A percentile compares a stretch with the other conserved stretches of the same genome.
Evolutionary conservation across 495 filamentous ascomycete species (phyloP).

Genomic region (Annulohypoxylon stygium): DNA sequence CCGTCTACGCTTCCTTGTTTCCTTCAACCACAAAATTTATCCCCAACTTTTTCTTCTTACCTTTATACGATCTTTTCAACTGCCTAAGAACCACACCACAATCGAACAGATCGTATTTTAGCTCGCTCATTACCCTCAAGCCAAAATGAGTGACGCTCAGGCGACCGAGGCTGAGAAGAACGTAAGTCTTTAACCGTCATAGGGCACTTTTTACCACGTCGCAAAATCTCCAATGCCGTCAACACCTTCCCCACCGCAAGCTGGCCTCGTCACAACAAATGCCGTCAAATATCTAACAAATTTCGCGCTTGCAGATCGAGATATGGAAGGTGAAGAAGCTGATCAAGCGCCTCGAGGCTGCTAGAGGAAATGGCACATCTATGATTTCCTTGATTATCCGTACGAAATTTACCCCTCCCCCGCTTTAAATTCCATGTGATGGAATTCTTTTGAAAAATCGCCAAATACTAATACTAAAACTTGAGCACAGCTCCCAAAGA

Average conservation of each 20-base stretch:
- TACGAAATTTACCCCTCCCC: conserved; percentile 60
- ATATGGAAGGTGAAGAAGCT: conserved; percentile 95
- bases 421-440: conserved; percentile 23
- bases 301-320: conserved; percentile 66
- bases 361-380: conserved; percentile 93
- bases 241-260: conserved; percentile 20
- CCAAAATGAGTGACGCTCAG: conserved; percentile 90
- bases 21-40: conserved; percentile 42
- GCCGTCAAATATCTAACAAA: conserved; percentile 32
- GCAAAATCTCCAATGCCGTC: neutral
- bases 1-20: conserved; percentile 40
- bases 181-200: conserved; percentile 62
- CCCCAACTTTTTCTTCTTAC: conserved; percentile 30
- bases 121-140: conserved; percentile 45
- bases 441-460: neutral
- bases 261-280: conserved; percentile 34
- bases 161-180: conserved; percentile 98
- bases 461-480: conserved; percentile 23
- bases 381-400: conserved; percentile 99
- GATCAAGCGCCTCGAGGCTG: conserved; percentile 93
- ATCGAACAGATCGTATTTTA: conserved; percentile 38
- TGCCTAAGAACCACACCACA: conserved; percentile 31
- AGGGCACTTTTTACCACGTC: neutral
- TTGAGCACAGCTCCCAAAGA: conserved; percentile 85
- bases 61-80: conserved; percentile 36